A percentile compares a stretch with the other conserved stretches of the same genome.
These are phyloP conservation scores for Lentinula boryana DNA, from an alignment of 768 basidiomycete genomes.

Conservation along the genomic window DNA sequence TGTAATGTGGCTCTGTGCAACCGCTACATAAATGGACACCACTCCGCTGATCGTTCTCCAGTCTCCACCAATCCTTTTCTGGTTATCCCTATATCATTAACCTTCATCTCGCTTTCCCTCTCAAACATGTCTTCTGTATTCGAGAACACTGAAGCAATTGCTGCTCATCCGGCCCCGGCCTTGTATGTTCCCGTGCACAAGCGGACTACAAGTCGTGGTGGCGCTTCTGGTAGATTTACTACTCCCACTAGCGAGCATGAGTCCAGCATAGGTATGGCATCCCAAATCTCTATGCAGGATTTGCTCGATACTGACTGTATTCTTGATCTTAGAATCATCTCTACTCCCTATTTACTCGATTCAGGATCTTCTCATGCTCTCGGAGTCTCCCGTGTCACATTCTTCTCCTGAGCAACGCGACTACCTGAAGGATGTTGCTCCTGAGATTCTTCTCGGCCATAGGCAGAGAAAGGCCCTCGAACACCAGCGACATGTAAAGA, in stretches of 20 bases:
- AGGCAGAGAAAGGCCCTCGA: conserved; percentile 2
- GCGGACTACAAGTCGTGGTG: background rate
- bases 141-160: background rate
- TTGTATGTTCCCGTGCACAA: conserved; percentile 6
- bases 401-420: background rate
- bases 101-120: background rate
- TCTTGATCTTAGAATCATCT: background rate
- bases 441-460: background rate
- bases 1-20: background rate
- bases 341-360: conserved; percentile 3
- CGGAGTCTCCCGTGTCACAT: background rate
- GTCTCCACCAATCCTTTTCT: background rate
- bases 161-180: background rate
- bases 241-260: conserved; percentile 3
- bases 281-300: background rate
- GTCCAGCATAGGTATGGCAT: background rate
- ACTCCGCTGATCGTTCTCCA: too few species aligned
- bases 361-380: background rate
- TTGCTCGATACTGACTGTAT: background rate
- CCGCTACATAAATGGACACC: background rate
- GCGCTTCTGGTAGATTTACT: background rate
- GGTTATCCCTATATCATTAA: background rate
- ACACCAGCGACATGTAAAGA: background rate
- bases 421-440: background rate
- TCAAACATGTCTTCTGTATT: background rate